Evolutionary conservation across 1,284 basidiomycete genomes (phyloP).

Genomic region (Cutaneotrichosporon sp.): DNA sequence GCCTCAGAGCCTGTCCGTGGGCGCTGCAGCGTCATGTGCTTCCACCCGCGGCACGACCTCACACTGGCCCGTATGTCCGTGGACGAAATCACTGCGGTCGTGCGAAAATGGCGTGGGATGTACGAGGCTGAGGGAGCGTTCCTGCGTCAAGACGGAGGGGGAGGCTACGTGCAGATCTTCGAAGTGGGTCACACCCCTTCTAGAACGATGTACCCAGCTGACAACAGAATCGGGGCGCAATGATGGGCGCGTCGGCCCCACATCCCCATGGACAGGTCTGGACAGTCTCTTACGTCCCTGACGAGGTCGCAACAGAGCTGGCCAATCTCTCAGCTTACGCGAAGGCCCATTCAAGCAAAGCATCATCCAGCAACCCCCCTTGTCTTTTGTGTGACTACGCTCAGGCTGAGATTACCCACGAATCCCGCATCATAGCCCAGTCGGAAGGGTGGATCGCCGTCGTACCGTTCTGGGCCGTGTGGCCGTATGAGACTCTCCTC

Average conservation of each 20-base stretch:
- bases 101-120: conserved; percentile 70
- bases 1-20: conserved; percentile 69
- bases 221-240: conserved; percentile 79
- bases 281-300: conserved; percentile 71
- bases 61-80: conserved; percentile 70
- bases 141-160: conserved; percentile 31
- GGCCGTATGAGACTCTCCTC: conserved; percentile 89
- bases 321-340: conserved; percentile 58
- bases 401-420: conserved; percentile 59
- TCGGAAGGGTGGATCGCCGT: conserved; percentile 71
- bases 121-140: conserved; percentile 59
- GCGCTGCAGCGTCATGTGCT: conserved; percentile 82
- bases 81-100: conserved; percentile 62
- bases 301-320: conserved; percentile 64
- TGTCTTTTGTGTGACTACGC: conserved; percentile 84
- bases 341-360: conserved; percentile 4
- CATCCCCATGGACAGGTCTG: conserved; percentile 94
- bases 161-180: conserved; percentile 80
- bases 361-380: conserved; percentile 54
- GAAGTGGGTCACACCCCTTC: conserved; percentile 55
- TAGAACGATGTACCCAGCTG: not conserved
- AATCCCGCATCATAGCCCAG: conserved; percentile 63
- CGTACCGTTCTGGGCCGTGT: conserved; percentile 94
- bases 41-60: conserved; percentile 85
- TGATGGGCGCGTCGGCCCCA: conserved; percentile 96